These are phyloP conservation scores for Auricularia heimuer DNA, from an alignment of 768 basidiomycete genomes.

Conservation along the genomic window DNA sequence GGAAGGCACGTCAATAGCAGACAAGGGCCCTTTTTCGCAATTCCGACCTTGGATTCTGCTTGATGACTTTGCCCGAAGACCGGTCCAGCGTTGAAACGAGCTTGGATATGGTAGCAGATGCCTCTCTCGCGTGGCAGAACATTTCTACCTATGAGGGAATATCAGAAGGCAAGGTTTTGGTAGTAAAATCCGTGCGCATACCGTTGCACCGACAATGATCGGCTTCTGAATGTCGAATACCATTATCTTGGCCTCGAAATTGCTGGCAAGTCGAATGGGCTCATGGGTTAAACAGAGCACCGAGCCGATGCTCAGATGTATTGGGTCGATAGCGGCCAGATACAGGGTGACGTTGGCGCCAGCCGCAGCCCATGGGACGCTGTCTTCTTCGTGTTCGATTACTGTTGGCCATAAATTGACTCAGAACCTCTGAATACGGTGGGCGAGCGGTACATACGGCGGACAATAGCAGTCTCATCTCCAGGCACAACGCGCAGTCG, in stretches of 20 bases:
- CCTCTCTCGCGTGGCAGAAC: slow-evolving; percentile 88
- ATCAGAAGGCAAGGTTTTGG: not conserved
- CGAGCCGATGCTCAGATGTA: slow-evolving; percentile 78
- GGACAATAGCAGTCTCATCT: slow-evolving; percentile 79
- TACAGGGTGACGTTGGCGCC: slow-evolving; percentile 85
- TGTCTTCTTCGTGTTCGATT: slow-evolving; percentile 74
- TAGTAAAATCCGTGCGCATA: slow-evolving; percentile 25
- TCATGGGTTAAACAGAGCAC: slow-evolving; percentile 73
- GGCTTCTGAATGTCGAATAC: slow-evolving; percentile 89
- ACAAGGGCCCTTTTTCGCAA: not conserved
- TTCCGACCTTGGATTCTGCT: slow-evolving; percentile 58
- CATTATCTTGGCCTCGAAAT: slow-evolving; percentile 81
- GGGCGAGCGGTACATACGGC: slow-evolving; percentile 32
- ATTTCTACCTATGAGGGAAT: slow-evolving; percentile 61
- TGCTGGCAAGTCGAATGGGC: slow-evolving; percentile 63
- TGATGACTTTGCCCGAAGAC: slow-evolving; percentile 59
- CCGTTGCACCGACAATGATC: slow-evolving; percentile 78
- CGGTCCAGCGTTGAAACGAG: slow-evolving; percentile 75
- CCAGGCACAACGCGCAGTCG: slow-evolving; percentile 79
- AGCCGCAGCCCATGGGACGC: slow-evolving; percentile 77
- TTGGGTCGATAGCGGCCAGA: slow-evolving; percentile 73
- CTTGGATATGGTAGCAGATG: slow-evolving; percentile 80
- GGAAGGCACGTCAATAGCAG: not conserved
- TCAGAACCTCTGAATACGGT: not conserved
- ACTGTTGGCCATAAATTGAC: slow-evolving; percentile 32